Base-by-base conservation (phyloP, 2,329 filamentous ascomycete species). In the Fusarium subglutinans region DNA sequence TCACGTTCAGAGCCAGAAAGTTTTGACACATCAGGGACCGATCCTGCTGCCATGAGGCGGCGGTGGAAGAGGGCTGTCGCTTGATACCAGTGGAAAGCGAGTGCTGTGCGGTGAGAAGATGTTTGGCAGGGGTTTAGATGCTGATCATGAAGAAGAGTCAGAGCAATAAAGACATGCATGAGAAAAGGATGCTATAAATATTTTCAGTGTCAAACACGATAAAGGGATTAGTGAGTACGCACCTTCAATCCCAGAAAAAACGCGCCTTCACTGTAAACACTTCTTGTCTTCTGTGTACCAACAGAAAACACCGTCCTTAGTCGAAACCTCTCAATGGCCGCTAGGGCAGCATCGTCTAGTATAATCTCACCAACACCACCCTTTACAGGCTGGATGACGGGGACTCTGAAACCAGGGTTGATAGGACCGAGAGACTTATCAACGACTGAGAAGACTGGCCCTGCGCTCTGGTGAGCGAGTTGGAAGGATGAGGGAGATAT, bases 131-230 rank as follows among this genome's bases (percentile, higher is more conserved):
- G 75, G 18, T 74, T 72, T 44, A 87, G 77, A 68, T 85, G 81
- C 11, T 85, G 82, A 68, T 90, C 88, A 71, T 91, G 89, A 70
- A 88, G 84, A 8, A 87, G 77, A 6, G 88, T 86, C 28, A 90
- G 74, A 26, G 86, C 83, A 37, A 90, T 80, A 24, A 89, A 82
- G 53, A 86, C 81, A 76, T 91, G 89, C 80, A 89, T 85, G 10
- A 91, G 81, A 62, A 87, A 90, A 0, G 86, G 83, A 55, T 88
- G 81, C 86, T 87, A 38, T 26, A 20, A 7, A 1, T 17, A n/a
- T 41, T 41, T 59, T 62, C 24, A 68, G 60, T 41, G 26, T 28
- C 20, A 18, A 7, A 18, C 5, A n/a, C 10, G 5, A 35, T n/a
- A 41, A 15, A 13, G 30, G 37, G 24, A 26, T 20, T 41, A 5